Evolutionary conservation across 139 green algal genomes (phyloP).

Genomic region (Eudorina sp.): DNA sequence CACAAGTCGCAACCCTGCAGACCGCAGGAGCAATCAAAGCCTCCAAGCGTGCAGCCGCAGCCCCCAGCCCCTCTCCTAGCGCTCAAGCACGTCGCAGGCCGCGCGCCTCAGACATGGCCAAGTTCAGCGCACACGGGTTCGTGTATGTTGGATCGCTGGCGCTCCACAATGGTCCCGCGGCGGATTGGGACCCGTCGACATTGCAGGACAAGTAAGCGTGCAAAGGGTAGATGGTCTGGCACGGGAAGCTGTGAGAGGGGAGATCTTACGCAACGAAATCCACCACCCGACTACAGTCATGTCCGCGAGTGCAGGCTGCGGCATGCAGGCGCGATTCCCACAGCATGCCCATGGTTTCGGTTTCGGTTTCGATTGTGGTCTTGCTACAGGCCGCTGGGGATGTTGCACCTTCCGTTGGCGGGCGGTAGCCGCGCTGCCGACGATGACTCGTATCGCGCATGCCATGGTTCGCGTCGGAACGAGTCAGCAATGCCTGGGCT

Average conservation of each 20-base stretch:
- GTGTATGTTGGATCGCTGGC: not conserved
- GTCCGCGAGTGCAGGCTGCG: not conserved
- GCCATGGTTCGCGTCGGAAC: not conserved
- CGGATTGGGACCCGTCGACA: not conserved
- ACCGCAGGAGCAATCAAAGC: not conserved
- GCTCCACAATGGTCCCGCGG: not conserved
- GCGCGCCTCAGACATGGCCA: not conserved
- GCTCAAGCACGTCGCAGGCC: not conserved
- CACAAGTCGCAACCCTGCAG: not conserved
- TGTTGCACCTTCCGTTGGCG: not conserved
- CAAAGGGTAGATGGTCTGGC: not conserved
- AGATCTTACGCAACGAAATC: no score
- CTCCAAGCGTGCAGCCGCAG: not conserved
- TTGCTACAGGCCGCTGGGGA: not conserved
- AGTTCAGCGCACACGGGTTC: constrained; percentile 1
- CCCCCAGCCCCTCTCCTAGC: not conserved
- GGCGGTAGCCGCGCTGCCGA: not conserved
- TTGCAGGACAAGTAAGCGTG: not conserved
- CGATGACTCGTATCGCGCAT: not conserved
- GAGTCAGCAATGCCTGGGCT: not conserved
- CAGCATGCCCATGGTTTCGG: not conserved
- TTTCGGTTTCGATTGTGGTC: not conserved
- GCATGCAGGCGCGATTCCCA: not conserved
- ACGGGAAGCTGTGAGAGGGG: no score
- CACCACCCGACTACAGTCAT: not conserved